These are phyloP conservation scores for Cordyceps cateniannulata DNA, from an alignment of 2,329 filamentous ascomycete genomes.

Conservation along the genomic window DNA sequence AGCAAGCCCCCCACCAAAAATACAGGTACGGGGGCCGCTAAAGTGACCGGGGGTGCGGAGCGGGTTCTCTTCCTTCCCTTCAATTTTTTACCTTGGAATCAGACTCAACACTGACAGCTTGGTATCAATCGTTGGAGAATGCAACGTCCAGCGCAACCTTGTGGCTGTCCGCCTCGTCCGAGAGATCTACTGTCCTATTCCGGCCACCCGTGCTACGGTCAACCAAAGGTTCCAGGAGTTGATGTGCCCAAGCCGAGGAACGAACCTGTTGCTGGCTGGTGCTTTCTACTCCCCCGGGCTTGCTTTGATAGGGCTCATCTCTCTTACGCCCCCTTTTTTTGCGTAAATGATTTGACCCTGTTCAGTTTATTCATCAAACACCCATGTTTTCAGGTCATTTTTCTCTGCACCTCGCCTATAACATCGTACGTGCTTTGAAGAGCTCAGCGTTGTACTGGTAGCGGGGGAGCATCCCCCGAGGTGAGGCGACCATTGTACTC, in stretches of 20 bases:
- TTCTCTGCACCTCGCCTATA: no score
- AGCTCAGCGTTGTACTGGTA: background rate
- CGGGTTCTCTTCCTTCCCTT: background rate
- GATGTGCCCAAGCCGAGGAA: background rate
- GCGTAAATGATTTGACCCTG: no score
- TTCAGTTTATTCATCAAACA: background rate
- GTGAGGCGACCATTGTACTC: background rate
- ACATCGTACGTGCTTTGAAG: background rate
- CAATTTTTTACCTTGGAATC: no score
- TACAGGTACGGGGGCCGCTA: conserved; percentile 4
- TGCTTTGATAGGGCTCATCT: background rate
- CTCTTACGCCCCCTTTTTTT: background rate
- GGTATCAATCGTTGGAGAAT: conserved; percentile 2
- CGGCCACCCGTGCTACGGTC: background rate
- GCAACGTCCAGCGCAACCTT: conserved; percentile 3
- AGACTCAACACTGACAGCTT: background rate
- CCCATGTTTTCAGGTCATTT: background rate
- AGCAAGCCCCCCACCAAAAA: background rate
- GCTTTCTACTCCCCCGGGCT: background rate
- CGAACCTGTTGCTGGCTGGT: background rate
- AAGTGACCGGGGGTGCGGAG: conserved; percentile 9
- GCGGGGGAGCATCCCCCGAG: background rate
- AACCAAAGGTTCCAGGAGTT: background rate
- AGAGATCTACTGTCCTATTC: background rate
- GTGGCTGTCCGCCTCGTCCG: background rate